A percentile compares a stretch with the other conserved stretches of the same genome.
These are phyloP conservation scores for Annulohypoxylon truncatum DNA, from an alignment of 2,329 filamentous ascomycete species.

Conservation along the genomic window DNA sequence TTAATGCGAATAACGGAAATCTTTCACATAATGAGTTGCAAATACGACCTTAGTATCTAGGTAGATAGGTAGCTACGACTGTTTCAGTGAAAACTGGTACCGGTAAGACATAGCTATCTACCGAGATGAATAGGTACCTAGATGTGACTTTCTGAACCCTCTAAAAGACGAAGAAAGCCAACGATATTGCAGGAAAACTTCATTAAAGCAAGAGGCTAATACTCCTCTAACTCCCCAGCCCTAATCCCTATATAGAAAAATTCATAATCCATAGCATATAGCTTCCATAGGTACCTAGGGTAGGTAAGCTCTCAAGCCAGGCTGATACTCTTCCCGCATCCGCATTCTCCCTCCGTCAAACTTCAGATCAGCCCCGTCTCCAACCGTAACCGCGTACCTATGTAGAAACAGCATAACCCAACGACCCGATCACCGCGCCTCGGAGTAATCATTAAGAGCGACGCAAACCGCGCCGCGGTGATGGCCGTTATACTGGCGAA, in stretches of 20 bases:
- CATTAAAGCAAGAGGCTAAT: background rate
- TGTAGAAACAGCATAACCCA: too few relatives aligned
- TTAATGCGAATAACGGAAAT: too few relatives aligned
- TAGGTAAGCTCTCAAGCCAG: background rate
- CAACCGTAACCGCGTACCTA: too few relatives aligned
- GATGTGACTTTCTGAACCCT: background rate
- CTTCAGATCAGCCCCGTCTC: background rate
- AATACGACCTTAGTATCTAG: too few relatives aligned
- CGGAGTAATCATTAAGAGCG: conserved; percentile 86
- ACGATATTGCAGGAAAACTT: background rate
- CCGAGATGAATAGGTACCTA: background rate
- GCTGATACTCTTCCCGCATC: background rate
- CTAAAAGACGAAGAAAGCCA: background rate
- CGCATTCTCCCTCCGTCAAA: background rate
- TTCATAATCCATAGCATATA: background rate
- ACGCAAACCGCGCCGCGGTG: conserved; percentile 93
- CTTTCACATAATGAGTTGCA: too few relatives aligned
- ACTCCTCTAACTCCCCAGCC: conserved; percentile 12
- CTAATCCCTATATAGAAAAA: conserved; percentile 14
- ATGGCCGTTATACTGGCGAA: conserved; percentile 94
- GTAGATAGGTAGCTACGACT: background rate
- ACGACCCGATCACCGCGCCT: conserved; percentile 55
- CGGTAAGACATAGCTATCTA: too few relatives aligned
- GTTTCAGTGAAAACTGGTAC: too few relatives aligned
- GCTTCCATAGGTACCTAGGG: background rate